phyloP scores from a whole-genome alignment of 2,329 filamentous ascomycete genomes.

The Hypoxylon sp. region DNA sequence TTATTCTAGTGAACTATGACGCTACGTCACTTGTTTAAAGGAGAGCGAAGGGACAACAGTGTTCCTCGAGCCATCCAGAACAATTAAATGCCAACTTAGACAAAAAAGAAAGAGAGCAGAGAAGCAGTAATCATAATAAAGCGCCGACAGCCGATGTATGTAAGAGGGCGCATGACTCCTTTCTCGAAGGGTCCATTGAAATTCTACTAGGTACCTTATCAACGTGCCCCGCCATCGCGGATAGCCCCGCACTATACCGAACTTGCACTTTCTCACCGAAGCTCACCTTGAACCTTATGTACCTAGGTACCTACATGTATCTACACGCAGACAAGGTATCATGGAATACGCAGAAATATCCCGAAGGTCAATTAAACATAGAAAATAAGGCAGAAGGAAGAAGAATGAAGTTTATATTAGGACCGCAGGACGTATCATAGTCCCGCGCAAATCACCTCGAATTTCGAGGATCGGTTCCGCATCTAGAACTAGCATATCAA shows the following conservation, averaged over 20 bases:
- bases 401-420: constrained; percentile 14
- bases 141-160: constrained; percentile 36
- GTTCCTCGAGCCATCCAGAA: constrained; percentile 22
- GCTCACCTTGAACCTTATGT: background rate
- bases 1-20: background rate
- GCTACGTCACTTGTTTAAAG: constrained; percentile 13
- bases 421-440: constrained; percentile 7
- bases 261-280: background rate
- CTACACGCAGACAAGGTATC: background rate
- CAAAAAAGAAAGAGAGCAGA: constrained; percentile 4
- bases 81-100: background rate
- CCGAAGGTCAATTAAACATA: background rate
- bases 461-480: constrained; percentile 8
- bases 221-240: constrained; percentile 34
- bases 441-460: constrained; percentile 20
- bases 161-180: constrained; percentile 34
- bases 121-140: constrained; percentile 9
- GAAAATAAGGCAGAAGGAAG: background rate
- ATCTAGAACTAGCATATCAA: constrained; percentile 18
- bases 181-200: constrained; percentile 29
- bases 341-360: background rate
- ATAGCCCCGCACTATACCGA: constrained; percentile 41
- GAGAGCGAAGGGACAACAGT: constrained; percentile 2
- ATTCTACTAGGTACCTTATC: constrained; percentile 24
- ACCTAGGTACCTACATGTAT: background rate